Conservation (phyloP, 2,329 filamentous ascomycete genomes). For the Xylaria digitata region DNA sequence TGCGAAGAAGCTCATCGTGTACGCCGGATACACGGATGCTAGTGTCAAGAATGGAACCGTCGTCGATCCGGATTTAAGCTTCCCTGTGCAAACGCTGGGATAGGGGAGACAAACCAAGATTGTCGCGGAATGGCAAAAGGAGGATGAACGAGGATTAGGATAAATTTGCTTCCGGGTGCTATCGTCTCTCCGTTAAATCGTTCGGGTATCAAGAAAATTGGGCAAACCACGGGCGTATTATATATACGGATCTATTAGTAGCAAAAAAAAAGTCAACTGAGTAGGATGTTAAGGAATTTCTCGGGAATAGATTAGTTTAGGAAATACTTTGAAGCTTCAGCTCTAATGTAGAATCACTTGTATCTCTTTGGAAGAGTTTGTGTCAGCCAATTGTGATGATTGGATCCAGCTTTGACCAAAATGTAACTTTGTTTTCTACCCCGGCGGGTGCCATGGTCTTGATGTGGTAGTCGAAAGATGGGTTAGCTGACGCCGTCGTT, state of each 20-base stretch:
- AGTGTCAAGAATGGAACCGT: slow-evolving; percentile 57
- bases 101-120: not conserved
- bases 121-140: too few species aligned
- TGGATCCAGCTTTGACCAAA: too few species aligned
- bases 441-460: too few species aligned
- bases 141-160: too few species aligned
- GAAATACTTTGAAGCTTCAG: not conserved
- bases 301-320: not conserved
- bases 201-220: not conserved
- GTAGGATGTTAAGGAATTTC: not conserved
- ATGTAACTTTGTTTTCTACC: too few species aligned
- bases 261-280: not conserved
- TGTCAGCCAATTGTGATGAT: too few species aligned
- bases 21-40: slow-evolving; percentile 65
- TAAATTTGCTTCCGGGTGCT: not conserved
- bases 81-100: slow-evolving; percentile 44
- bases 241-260: not conserved
- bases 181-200: not conserved
- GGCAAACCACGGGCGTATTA: not conserved
- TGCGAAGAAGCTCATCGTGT: slow-evolving; percentile 58
- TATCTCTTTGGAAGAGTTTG: too few species aligned
- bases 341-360: not conserved
- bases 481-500: too few species aligned
- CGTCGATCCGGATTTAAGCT: slow-evolving; percentile 60
- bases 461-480: too few species aligned